Percentiles rank a stretch among this genome's conserved stretches.
These are phyloP conservation scores for Flaveria linearis DNA, from an alignment of 129 eudicot species.

Conservation along the genomic window DNA sequence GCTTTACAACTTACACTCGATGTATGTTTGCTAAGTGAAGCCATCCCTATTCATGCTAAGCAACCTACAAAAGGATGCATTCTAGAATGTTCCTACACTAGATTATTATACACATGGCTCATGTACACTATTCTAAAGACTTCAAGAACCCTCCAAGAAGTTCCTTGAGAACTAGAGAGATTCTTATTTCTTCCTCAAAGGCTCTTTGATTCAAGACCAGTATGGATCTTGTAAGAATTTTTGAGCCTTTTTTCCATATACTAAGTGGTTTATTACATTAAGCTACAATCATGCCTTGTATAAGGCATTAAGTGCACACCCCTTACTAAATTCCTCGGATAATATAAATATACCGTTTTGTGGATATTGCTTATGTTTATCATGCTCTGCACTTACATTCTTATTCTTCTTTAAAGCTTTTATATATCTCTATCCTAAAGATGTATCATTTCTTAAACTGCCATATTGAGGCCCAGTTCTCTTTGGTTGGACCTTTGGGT, in stretches of 20 bases:
- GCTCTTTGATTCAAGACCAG: not conserved
- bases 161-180: not conserved
- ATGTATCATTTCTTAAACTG: not conserved
- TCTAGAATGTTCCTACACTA: no score
- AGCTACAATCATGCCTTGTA: not conserved
- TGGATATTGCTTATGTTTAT: not conserved
- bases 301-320: not conserved
- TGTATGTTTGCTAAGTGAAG: no score
- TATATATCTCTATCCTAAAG: not conserved
- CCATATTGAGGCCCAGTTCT: not conserved
- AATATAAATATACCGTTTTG: no score
- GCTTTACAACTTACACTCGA: no score
- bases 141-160: no score
- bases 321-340: not conserved
- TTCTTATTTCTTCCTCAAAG: not conserved
- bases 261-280: no score
- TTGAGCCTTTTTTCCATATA: not conserved
- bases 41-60: no score
- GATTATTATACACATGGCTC: no score
- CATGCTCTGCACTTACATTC: not conserved
- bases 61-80: no score
- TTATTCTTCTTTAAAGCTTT: no score
- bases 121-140: no score
- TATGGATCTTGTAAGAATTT: not conserved
- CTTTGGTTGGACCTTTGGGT: constrained; percentile 1